Conservation (phyloP, 495 filamentous ascomycete genomes). For the Talaromyces wortmannii region DNA sequence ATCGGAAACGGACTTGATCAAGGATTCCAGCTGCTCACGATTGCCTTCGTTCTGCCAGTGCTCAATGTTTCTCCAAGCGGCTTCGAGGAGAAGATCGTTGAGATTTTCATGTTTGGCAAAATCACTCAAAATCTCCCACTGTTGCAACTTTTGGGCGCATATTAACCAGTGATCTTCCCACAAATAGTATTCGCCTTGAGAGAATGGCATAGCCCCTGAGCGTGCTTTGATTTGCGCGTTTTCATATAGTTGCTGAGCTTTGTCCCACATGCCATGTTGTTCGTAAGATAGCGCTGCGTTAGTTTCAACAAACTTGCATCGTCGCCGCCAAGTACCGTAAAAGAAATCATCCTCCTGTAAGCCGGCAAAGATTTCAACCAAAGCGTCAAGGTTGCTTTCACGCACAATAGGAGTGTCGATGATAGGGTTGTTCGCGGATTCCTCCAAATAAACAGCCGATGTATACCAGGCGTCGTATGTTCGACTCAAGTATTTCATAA, state of each 20-base stretch:
- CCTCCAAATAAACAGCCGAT: conserved; percentile 75
- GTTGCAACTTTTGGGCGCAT: conserved; percentile 95
- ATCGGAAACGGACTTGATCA: conserved; percentile 95
- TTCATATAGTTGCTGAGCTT: conserved; percentile 93
- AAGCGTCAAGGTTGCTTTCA: conserved; percentile 90
- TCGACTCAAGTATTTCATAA: conserved; percentile 85
- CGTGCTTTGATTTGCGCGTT: conserved; percentile 93
- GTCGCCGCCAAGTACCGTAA: conserved; percentile 93
- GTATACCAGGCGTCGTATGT: conserved; percentile 97
- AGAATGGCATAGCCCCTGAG: conserved; percentile 88
- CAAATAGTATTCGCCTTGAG: conserved; percentile 92
- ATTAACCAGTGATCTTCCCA: conserved; percentile 99
- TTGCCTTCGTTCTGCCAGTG: conserved; percentile 82
- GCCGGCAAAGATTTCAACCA: conserved; percentile 82
- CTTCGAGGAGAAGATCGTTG: conserved; percentile 93
- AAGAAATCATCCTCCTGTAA: conserved; percentile 95
- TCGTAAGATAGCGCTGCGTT: conserved; percentile 96
- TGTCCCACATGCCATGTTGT: conserved; percentile 99
- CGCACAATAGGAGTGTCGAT: conserved; percentile 76
- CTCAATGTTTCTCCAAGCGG: conserved; percentile 88
- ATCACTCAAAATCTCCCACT: conserved; percentile 95
- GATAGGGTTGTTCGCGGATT: conserved; percentile 71
- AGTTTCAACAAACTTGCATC: conserved; percentile 92
- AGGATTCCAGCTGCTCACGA: conserved; percentile 78
- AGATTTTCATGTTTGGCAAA: conserved; percentile 99